Conservation (phyloP, 2,329 filamentous ascomycete genomes). For the Claviceps cyperi region DNA sequence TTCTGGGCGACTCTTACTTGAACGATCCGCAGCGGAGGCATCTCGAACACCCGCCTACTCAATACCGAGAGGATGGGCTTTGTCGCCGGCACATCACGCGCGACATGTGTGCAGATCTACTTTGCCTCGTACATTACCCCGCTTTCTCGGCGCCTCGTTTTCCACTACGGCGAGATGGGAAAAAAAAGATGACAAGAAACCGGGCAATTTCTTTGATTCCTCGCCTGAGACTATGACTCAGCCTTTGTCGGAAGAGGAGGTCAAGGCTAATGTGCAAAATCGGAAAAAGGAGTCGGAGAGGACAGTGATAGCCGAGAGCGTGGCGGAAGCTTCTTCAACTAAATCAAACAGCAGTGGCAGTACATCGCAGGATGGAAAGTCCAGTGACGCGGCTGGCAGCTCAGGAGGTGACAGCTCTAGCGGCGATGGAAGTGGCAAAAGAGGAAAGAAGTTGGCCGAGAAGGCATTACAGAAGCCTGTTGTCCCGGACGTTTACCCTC, state of each 20-base stretch:
- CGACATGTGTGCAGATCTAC: slow-evolving; percentile 19
- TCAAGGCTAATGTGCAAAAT: slow-evolving; percentile 35
- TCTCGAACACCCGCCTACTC: slow-evolving; percentile 13
- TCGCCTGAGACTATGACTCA: slow-evolving; percentile 26
- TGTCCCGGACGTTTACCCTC: slow-evolving; percentile 89
- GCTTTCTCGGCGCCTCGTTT: slow-evolving; percentile 18
- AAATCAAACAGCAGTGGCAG: slow-evolving; percentile 26
- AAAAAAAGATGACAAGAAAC: slow-evolving; percentile 25
- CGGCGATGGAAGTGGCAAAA: slow-evolving; percentile 47
- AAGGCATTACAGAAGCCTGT: slow-evolving; percentile 72
- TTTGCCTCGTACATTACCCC: slow-evolving; percentile 15
- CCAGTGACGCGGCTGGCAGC: slow-evolving; percentile 24
- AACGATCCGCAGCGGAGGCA: slow-evolving; percentile 17
- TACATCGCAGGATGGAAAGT: slow-evolving; percentile 36
- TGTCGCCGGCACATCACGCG: slow-evolving; percentile 14
- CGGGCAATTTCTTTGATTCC: slow-evolving; percentile 37
- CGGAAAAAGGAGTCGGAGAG: slow-evolving; percentile 28
- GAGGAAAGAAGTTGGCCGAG: slow-evolving; percentile 57
- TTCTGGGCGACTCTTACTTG: slow-evolving; percentile 24
- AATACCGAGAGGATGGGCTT: slow-evolving; percentile 14
- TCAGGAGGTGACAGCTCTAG: slow-evolving; percentile 42
- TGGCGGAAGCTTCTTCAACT: slow-evolving; percentile 28
- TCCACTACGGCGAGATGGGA: slow-evolving; percentile 20
- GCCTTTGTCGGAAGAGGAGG: slow-evolving; percentile 37
- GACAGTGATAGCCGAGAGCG: slow-evolving; percentile 31